A percentile compares a stretch with the other conserved stretches of the same genome.
Evolutionary conservation across 1,139 yeast species (phyloP).

Genomic region (Candida albicans): DNA sequence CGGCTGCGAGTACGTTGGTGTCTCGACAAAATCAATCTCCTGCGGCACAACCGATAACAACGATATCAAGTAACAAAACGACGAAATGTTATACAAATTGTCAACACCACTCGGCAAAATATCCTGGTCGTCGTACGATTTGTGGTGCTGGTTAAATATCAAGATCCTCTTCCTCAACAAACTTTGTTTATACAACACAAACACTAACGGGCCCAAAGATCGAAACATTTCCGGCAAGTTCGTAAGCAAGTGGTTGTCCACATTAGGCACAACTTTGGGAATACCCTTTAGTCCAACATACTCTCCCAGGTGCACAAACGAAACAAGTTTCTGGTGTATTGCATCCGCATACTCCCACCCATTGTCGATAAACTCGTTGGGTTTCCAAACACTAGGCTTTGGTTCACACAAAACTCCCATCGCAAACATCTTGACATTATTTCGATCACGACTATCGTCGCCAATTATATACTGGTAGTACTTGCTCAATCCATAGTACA

Average conservation of each 20-base stretch:
- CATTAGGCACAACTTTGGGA: constrained; percentile 13
- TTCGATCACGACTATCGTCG: constrained; percentile 33
- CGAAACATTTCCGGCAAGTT: constrained; percentile 49
- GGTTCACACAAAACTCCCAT: constrained; percentile 62
- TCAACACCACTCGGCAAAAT: constrained; percentile 9
- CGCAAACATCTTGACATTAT: constrained; percentile 62
- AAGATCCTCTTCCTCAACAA: constrained; percentile 62
- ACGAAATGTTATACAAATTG: constrained; percentile 17
- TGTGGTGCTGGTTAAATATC: constrained; percentile 48
- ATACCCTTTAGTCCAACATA: constrained; percentile 15
- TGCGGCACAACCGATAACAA: constrained; percentile 40
- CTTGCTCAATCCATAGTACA: constrained; percentile 40
- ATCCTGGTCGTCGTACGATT: constrained; percentile 16
- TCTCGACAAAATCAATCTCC: constrained; percentile 22
- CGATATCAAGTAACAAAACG: constrained; percentile 39
- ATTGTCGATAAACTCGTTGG: constrained; percentile 48
- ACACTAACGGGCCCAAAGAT: constrained; percentile 69
- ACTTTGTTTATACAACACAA: constrained; percentile 68
- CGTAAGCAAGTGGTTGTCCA: constrained; percentile 51
- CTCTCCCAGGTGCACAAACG: constrained; percentile 29
- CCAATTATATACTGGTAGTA: constrained; percentile 31
- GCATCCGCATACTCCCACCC: constrained; percentile 58
- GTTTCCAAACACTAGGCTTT: constrained; percentile 43
- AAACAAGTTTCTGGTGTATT: constrained; percentile 43
- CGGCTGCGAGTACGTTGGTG: constrained; percentile 39